Conservation (phyloP, 2,329 filamentous ascomycete species). For the Beauveria rudraprayagi region DNA sequence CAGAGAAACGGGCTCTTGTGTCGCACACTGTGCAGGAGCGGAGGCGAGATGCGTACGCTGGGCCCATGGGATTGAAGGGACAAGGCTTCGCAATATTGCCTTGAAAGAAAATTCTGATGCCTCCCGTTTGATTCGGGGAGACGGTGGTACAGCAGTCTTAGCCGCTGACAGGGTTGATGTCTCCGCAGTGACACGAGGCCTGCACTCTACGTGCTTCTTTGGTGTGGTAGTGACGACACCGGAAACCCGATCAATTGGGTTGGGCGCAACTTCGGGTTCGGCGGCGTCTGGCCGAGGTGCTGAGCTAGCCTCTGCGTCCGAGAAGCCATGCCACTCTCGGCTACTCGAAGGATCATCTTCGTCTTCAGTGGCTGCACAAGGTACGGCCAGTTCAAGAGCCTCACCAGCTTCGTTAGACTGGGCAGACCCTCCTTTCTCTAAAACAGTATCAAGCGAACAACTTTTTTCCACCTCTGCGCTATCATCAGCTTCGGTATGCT, state of each 20-base stretch:
- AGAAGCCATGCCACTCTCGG: background rate
- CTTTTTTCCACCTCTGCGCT: background rate
- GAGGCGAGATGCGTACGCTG: conserved; percentile 14
- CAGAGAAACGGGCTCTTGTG: background rate
- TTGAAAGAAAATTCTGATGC: conserved; percentile 16
- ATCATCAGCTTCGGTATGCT: background rate
- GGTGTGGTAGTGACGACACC: background rate
- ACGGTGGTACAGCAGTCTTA: background rate
- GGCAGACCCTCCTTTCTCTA: background rate
- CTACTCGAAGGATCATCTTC: background rate
- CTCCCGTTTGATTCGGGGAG: background rate
- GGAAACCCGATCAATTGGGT: background rate
- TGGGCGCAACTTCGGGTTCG: background rate
- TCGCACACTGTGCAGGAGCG: background rate
- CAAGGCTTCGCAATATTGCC: conserved; percentile 17
- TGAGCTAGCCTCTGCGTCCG: background rate
- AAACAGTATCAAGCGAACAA: background rate
- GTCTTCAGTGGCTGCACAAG: background rate
- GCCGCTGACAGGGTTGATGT: conserved; percentile 23
- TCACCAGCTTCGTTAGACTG: background rate
- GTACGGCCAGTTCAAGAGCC: background rate
- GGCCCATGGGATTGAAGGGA: conserved; percentile 20
- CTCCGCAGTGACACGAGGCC: conserved; percentile 12
- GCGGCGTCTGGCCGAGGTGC: background rate
- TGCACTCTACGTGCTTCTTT: background rate